Base-by-base conservation (phyloP, 345 rosid genomes). In the Rhodomyrtus tomentosa region DNA sequence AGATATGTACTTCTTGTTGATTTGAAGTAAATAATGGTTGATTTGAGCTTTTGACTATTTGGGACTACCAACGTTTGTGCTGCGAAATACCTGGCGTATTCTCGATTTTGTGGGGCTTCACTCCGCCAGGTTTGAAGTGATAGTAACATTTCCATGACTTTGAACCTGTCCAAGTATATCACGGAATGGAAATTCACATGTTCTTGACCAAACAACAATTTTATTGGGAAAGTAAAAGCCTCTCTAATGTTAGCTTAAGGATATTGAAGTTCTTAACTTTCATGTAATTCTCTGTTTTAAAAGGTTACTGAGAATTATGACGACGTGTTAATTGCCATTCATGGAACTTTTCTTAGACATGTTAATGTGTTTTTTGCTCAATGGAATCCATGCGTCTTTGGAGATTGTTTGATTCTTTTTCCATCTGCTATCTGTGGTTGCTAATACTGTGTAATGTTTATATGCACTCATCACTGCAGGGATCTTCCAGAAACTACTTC, bases 401-500 rank as follows among this genome's bases (percentile, higher is more conserved):
- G 45, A 68, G 24, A 32, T 68, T 25, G 51, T 80, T 50, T 48
- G 29, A 48, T 12, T 80, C 2, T 0, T 14, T 3, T 80, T 25
- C 82, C 51, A 50, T 45, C 1, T 49, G 38, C 36, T 80, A 32
- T 80, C 36, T 80, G 29, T 24, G 29, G 53, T 80, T n/a, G 82
- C 55, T 81, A 27, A 81, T 36, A 50, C 22, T 36, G 32, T 62
- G 42, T 62, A 3, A 55, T 53, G 38, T 10, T 81, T 53, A 50
- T 22, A n/a, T 81, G 53, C 55, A 13, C 13, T 8, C 40, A 36
- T 38, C 16, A 49, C n/a, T 29, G 51, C 85, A 83, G 88, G 85
- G 83, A 80, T 86, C 36, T 76, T 86, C 42, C 80, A 80, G 81
- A 86, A 58, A 54, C 52, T 83, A 42, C 42, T 62, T 16, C 55